A percentile compares a stretch with the other conserved stretches of the same genome.
Evolutionary conservation across 176 grass and related monocot species (phyloP).

Genomic region (Puccinellia tenuiflora): DNA sequence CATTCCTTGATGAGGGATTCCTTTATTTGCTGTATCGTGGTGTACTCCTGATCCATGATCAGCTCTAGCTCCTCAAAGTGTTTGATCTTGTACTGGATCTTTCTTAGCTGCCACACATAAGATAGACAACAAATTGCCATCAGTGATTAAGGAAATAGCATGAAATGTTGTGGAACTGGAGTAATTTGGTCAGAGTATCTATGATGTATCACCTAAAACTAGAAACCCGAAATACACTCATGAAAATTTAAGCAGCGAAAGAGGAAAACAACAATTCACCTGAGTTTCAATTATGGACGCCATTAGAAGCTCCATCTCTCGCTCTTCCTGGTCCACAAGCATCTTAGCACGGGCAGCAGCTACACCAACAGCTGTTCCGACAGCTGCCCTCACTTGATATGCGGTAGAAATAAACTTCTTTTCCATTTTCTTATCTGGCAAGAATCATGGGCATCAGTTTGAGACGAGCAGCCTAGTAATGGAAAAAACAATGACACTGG

Average conservation of each 20-base stretch:
- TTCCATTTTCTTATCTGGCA: conserved; percentile 28
- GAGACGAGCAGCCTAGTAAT: conserved; percentile 10
- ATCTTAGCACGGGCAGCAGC: conserved; percentile 88
- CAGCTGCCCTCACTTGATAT: conserved; percentile 74
- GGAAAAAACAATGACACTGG: background rate
- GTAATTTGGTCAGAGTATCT: background rate
- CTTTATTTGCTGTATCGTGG: conserved; percentile 56
- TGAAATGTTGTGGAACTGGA: background rate
- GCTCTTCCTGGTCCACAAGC: conserved; percentile 84
- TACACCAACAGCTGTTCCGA: conserved; percentile 75
- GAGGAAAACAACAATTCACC: conserved; percentile 30
- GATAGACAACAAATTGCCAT: background rate
- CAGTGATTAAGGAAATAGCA: background rate
- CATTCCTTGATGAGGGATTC: conserved; percentile 64
- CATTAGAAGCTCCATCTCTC: conserved; percentile 94
- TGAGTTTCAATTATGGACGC: conserved; percentile 94
- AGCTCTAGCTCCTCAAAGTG: conserved; percentile 75
- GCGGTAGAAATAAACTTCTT: conserved; percentile 45
- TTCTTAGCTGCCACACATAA: conserved; percentile 58
- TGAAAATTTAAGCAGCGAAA: background rate
- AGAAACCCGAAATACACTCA: background rate
- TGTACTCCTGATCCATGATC: conserved; percentile 77
- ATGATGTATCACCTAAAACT: background rate
- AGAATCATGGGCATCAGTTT: conserved; percentile 3
- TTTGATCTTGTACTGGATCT: conserved; percentile 87